Evolutionary conservation across 768 basidiomycete genomes (phyloP), one percentile per base, ranked within the genome.

Genomic region (Rhizopogon salebrosus): DNA sequence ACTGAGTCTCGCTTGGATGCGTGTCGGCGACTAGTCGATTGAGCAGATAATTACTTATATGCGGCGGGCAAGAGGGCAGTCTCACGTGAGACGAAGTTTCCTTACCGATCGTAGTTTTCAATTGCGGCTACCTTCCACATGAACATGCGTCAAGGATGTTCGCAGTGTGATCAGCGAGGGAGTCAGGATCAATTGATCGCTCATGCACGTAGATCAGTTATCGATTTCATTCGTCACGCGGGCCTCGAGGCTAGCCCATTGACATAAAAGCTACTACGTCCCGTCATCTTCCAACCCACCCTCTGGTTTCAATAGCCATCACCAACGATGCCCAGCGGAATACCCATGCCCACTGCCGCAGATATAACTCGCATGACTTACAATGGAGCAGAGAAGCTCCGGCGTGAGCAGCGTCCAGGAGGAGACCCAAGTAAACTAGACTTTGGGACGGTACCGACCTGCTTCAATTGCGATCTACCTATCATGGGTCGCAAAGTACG

Each of bases 341-440:
- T 57, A 42, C 55, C 57, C 2, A 54, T 60, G 61, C 60, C 62
- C 51, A 66, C 63, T 4, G 52, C 56, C 16, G 45, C 53, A 39
- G 66, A 70, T 40, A 46, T 70, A 16, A 63, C 50, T 54, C 63
- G 56, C 27, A 20, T 70, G 6, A 65, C 64, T 6, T 68, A 68
- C 56, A 40, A 42, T 18, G 61, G 61, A 13, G 68, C 68, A 36
- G 57, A 63, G 23, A 60, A 58, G 41, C 59, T 70, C 51, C 68
- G 56, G 24, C 57, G 55, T 41, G 67, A 62, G 36, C 55, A 58
- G 23, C 61, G 57, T 41, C 68, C 66, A 4, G 63, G 37, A 3
- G 68, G 64, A 5, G 64, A 62, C 26, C 64, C 63, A 41, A 61
- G 61, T 18, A 62, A 67, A 29, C 48, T 68, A 31, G 66, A 68